Percentiles rank a stretch among this genome's conserved stretches.
These are phyloP conservation scores for Eucalyptus shirleyi DNA, from an alignment of 345 rosid species.

Conservation along the genomic window DNA sequence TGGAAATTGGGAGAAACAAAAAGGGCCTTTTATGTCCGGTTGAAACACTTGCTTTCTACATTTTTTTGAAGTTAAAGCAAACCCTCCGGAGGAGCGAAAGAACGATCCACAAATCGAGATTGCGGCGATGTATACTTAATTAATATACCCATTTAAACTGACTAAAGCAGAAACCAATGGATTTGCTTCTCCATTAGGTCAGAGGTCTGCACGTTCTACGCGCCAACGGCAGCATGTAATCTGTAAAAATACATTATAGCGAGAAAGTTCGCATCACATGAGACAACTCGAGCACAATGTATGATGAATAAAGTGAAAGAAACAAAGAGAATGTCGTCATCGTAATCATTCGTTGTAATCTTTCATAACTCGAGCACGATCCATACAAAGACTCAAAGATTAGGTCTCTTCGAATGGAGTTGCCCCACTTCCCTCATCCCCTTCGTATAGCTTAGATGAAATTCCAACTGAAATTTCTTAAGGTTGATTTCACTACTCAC, in stretches of 20 bases:
- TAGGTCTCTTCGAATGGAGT: neutral
- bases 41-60: neutral
- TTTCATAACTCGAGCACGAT: neutral
- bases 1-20: accelerated
- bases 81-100: neutral
- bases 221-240: neutral
- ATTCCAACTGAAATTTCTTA: neutral
- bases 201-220: neutral
- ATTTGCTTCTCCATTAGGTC: neutral
- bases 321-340: neutral
- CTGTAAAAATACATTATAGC: neutral
- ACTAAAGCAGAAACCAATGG: neutral
- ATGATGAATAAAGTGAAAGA: neutral
- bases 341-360: neutral
- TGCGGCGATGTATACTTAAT: neutral
- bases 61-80: neutral
- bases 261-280: neutral
- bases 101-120: neutral
- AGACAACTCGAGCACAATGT: neutral
- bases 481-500: neutral
- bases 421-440: neutral
- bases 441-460: neutral
- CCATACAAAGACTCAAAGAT: neutral
- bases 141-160: neutral
- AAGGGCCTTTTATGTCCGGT: neutral